Base-by-base conservation (phyloP, 1,284 basidiomycete genomes). In the Apiotrichum siamense region DNA sequence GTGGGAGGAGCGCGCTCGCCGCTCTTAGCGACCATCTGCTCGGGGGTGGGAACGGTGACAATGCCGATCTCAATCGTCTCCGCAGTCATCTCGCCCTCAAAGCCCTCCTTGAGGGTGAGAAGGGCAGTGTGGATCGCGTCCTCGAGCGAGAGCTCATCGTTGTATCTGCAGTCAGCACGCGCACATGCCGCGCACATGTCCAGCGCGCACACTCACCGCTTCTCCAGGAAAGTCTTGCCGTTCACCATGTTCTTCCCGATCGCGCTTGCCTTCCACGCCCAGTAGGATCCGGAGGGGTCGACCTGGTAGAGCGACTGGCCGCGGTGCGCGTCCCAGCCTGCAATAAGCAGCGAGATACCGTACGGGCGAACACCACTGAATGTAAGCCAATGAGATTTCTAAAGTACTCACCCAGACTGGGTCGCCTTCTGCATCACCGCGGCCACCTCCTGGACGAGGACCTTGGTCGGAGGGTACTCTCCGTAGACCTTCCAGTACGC, bases 211-310 rank as follows among this genome's bases (percentile, higher is more conserved):
- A 75, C 83, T 64, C 63, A 91, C 88, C 92, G 82, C 77, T 98
- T 98, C 77, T 98, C 96, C 61, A 99, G 76, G 76, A 98, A 98
- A 2, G 96, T 97, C 77, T 98, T 98, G 47, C 93, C 96, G 69
- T 98, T 99, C 49, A 92, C 85, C 90, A 97, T 97, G 77, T 98
- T 98, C 79, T 98, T 98, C 35, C 96, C 96, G 66, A 98, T 98
- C 15, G 96, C 96, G 69, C 89, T 94, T 13, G 96, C 96, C 75
- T 98, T 99, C 96, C 96, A 99, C 45, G 96, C 93, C 93, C 93
- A 97, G 77, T 91, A 99, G 42, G 89, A 92, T 41, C 96, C 96
- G 41, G 91, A 96, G 18, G 96, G 96, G 77, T 99, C 96, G 49
- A 99, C 94, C 75, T 99, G 96, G 77, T 96, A 98, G 57, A 98